These are phyloP conservation scores for Arthrobotrys entomopaga DNA, from an alignment of 2,329 filamentous ascomycete species.

Conservation along the genomic window DNA sequence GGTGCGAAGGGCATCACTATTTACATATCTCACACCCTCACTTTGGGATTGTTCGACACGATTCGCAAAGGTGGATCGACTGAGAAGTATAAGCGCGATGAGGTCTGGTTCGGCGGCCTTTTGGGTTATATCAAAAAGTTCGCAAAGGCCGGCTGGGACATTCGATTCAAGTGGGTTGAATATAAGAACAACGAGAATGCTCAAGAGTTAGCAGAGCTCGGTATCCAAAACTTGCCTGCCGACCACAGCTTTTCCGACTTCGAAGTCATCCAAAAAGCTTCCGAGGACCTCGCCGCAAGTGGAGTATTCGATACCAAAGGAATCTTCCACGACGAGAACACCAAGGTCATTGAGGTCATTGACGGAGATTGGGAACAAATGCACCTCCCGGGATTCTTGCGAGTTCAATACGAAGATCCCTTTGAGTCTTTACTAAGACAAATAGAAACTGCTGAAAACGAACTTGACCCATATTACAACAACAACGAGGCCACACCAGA, in stretches of 20 bases:
- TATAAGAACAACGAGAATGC: constrained; percentile 20
- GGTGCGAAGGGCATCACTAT: constrained; percentile 35
- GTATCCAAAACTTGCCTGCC: not conserved
- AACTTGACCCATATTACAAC: constrained; percentile 43
- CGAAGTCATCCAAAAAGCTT: constrained; percentile 20
- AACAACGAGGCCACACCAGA: constrained; percentile 48
- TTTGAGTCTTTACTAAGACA: constrained; percentile 37
- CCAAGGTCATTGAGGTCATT: constrained; percentile 17
- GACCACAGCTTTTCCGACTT: constrained; percentile 2
- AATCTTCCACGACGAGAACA: constrained; percentile 45
- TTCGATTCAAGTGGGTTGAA: constrained; percentile 28
- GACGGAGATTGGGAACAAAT: constrained; percentile 43
- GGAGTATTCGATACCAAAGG: constrained; percentile 26
- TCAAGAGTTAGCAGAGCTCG: constrained; percentile 10
- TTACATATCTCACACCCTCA: constrained; percentile 23
- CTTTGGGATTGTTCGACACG: constrained; percentile 25
- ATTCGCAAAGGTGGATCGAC: constrained; percentile 18
- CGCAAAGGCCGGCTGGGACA: constrained; percentile 24
- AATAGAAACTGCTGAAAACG: constrained; percentile 36
- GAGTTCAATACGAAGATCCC: constrained; percentile 32
- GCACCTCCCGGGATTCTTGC: constrained; percentile 28
- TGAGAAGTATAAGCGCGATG: constrained; percentile 17
- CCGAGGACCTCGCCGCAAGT: constrained; percentile 21
- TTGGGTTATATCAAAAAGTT: constrained; percentile 13
- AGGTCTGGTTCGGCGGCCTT: constrained; percentile 16